Evolutionary conservation across 176 grass and related monocot genomes (phyloP).

Genomic region (Triticum timopheevii): DNA sequence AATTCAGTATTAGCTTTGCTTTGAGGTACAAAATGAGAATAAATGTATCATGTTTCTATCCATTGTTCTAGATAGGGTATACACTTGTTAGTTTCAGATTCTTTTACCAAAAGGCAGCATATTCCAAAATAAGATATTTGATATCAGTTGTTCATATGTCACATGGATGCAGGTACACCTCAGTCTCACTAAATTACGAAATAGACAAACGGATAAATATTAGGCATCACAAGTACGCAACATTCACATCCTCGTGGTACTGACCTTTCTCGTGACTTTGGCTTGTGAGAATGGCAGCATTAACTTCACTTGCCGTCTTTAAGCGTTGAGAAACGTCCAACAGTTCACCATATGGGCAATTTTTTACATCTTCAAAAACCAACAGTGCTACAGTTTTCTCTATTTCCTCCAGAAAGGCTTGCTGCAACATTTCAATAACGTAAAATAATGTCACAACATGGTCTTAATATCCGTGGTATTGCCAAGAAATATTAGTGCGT

Average conservation of each 20-base stretch:
- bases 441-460: background rate
- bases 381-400: constrained; percentile 91
- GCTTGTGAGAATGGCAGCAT: constrained; percentile 94
- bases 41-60: background rate
- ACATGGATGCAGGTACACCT: background rate
- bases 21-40: constrained; percentile 13
- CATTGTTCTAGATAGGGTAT: constrained; percentile 2
- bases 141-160: background rate
- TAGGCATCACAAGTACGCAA: background rate
- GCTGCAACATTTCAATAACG: constrained; percentile 36
- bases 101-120: background rate
- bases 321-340: constrained; percentile 89
- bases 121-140: background rate
- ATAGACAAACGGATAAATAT: background rate
- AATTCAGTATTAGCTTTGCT: background rate
- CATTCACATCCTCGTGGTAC: constrained; percentile 5
- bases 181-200: background rate
- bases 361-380: constrained; percentile 93
- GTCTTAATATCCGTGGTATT: background rate
- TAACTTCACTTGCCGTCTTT: constrained; percentile 94
- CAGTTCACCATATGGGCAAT: constrained; percentile 86
- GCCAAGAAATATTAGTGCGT: background rate
- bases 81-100: background rate
- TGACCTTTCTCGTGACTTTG: constrained; percentile 99
- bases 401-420: constrained; percentile 90